A percentile compares a stretch with the other conserved stretches of the same genome.
phyloP scores from a whole-genome alignment of 2,329 filamentous ascomycete genomes.

The Hypoxylon sp. region DNA sequence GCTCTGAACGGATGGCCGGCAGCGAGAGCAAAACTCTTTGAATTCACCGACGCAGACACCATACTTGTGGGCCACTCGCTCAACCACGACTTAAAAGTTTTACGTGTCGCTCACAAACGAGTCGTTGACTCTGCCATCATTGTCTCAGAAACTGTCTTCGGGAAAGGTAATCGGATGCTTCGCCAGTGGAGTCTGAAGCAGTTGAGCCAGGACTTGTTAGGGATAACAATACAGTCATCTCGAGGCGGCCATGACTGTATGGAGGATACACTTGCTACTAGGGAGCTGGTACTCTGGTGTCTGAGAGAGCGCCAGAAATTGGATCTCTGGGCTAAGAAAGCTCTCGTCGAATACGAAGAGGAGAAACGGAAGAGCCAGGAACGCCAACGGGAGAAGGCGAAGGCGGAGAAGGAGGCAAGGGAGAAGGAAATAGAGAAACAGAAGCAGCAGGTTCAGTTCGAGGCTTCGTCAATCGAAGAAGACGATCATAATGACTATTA shows the following conservation, averaged over 20 bases:
- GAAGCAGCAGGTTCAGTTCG: background rate
- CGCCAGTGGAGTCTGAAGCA: slow-evolving; percentile 57
- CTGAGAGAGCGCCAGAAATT: slow-evolving; percentile 58
- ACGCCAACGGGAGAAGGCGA: slow-evolving; percentile 20
- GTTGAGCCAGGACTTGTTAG: slow-evolving; percentile 56
- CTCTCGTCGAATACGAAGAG: slow-evolving; percentile 22
- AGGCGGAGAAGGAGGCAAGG: slow-evolving; percentile 1
- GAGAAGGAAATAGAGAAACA: slow-evolving; percentile 12
- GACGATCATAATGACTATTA: background rate
- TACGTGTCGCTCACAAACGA: slow-evolving; percentile 60
- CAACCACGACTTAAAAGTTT: slow-evolving; percentile 60
- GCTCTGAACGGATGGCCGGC: slow-evolving; percentile 60
- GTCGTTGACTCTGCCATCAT: slow-evolving; percentile 64
- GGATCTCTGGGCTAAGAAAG: slow-evolving; percentile 53
- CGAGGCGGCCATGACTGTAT: slow-evolving; percentile 62
- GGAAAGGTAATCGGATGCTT: slow-evolving; percentile 17
- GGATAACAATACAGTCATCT: slow-evolving; percentile 56
- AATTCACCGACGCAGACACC: slow-evolving; percentile 60
- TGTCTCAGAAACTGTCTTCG: slow-evolving; percentile 56
- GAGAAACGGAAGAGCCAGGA: slow-evolving; percentile 21
- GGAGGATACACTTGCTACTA: slow-evolving; percentile 65
- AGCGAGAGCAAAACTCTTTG: slow-evolving; percentile 61
- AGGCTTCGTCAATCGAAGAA: background rate
- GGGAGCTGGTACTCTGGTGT: slow-evolving; percentile 65
- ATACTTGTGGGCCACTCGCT: slow-evolving; percentile 66